Evolutionary conservation across 1,284 basidiomycete species (phyloP), one percentile per base, ranked within the genome.

Genomic region (Apiotrichum mycotoxinovorans): DNA sequence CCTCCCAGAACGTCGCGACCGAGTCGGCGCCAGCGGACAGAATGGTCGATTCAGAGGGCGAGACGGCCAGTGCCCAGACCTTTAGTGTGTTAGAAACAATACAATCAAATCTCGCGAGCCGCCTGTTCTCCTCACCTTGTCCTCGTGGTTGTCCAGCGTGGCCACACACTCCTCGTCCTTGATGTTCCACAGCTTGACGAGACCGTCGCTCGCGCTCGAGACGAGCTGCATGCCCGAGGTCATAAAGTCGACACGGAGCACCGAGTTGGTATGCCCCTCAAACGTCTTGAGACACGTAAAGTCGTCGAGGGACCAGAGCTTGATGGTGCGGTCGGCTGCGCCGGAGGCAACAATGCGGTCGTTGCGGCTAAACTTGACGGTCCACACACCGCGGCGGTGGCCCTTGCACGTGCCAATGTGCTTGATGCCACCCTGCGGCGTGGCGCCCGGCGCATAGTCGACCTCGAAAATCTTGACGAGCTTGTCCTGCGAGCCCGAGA

Each of bases 341-440:
- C 89, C 93, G 7, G 91, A 96, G 42, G 91, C 93, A 52, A 99
- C 79, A 8, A 93, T 84, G 53, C 88, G 83, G 68, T 98, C 93
- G 7, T 84, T 82, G 46, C 83, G 83, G 49, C 89, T 87, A 71
- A 99, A 99, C 53, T 84, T 86, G 54, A 95, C 93, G 54, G 84
- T 84, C 96, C 96, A 99, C 9, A 99, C 89, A 1, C 96, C 96
- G 56, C 96, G 83, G 74, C 94, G 93, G 79, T 99, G 96, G 0
- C 95, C 96, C 74, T 89, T 92, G 76, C 92, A 92, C 9, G 87
- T 89, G 9, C 92, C 94, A 1, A 93, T 66, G n/a, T 87, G 80
- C 61, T 83, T 84, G 23, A 98, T 79, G 52, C 86, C 84, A 1
- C 42, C 40, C 51, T 15, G 80, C 69, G 48, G 76, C 80, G 51